These are phyloP conservation scores for Takakia lepidozioides DNA, from an alignment of 225 moss, liverwort and hornwort genomes.

Conservation along the genomic window DNA sequence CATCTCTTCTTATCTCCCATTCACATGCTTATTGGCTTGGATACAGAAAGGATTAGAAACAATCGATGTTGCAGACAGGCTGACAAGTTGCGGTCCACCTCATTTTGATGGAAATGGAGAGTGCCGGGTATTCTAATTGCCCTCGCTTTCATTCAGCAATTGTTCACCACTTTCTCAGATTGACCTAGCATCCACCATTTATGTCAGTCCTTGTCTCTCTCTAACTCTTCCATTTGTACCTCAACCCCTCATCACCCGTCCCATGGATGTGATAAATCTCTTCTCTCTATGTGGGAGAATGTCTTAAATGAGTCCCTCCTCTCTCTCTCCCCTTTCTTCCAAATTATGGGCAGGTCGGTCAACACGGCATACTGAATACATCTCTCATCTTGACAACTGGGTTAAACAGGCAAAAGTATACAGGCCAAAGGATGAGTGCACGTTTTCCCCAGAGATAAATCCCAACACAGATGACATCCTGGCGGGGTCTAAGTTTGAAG, in stretches of 20 bases:
- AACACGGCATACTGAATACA: neutral
- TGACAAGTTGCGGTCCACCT: conserved; percentile 38
- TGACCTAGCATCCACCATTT: no score
- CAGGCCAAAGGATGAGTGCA: conserved; percentile 69
- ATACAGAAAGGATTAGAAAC: conserved; percentile 70
- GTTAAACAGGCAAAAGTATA: conserved; percentile 31
- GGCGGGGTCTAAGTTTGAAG: conserved; percentile 70
- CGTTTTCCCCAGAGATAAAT: conserved; percentile 80
- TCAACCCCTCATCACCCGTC: no score
- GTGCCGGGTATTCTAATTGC: conserved; percentile 21
- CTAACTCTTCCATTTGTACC: no score
- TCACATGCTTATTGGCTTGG: conserved; percentile 2
- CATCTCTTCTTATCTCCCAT: neutral
- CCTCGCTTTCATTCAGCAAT: no score
- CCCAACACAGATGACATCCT: conserved; percentile 73
- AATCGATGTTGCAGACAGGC: conserved; percentile 55
- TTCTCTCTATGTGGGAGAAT: no score
- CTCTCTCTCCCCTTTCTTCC: no score
- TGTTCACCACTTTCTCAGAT: no score
- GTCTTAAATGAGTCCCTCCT: no score
- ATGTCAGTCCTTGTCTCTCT: no score
- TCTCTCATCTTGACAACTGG: neutral
- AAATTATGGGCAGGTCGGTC: no score
- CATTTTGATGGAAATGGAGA: conserved; percentile 30
- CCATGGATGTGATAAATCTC: no score